phyloP scores from a whole-genome alignment of 2,329 filamentous ascomycete species.

The Arthrobotrys musiformis region DNA sequence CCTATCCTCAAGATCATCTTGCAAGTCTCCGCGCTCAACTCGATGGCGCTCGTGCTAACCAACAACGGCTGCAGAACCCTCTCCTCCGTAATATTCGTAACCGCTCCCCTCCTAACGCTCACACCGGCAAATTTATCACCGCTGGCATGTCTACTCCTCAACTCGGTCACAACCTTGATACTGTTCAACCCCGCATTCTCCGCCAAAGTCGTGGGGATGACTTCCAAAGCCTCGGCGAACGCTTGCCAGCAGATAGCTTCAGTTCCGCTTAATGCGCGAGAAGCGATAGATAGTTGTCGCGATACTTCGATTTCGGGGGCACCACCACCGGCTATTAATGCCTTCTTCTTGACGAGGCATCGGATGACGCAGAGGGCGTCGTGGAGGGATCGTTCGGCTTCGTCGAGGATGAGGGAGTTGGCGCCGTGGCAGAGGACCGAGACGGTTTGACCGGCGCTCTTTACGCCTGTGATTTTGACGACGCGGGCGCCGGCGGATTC shows the following conservation, averaged over 20 bases:
- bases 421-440: conserved; percentile 94
- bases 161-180: conserved; percentile 97
- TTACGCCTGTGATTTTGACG: conserved; percentile 94
- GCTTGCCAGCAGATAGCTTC: conserved; percentile 99
- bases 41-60: conserved; percentile 96
- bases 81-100: conserved; percentile 94
- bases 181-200: conserved; percentile 98
- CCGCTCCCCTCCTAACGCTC: conserved; percentile 96
- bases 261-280: conserved; percentile 85
- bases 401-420: conserved; percentile 92
- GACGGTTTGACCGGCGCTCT: conserved; percentile 84
- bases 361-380: conserved; percentile 97
- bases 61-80: conserved; percentile 95
- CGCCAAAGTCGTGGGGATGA: conserved; percentile 93
- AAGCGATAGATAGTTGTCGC: conserved; percentile 81
- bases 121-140: conserved; percentile 96
- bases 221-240: conserved; percentile 96
- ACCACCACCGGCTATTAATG: conserved; percentile 95
- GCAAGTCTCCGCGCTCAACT: conserved; percentile 96
- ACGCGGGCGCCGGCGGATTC: conserved; percentile 87
- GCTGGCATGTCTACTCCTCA: conserved; percentile 92
- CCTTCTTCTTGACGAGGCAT: conserved; percentile 98
- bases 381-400: conserved; percentile 95
- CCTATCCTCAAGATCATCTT: conserved; percentile 84
- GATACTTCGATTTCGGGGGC: conserved; percentile 97